Evolutionary conservation across 805 yeast genomes (phyloP).

Genomic region (Saturnispora besseyi): DNA sequence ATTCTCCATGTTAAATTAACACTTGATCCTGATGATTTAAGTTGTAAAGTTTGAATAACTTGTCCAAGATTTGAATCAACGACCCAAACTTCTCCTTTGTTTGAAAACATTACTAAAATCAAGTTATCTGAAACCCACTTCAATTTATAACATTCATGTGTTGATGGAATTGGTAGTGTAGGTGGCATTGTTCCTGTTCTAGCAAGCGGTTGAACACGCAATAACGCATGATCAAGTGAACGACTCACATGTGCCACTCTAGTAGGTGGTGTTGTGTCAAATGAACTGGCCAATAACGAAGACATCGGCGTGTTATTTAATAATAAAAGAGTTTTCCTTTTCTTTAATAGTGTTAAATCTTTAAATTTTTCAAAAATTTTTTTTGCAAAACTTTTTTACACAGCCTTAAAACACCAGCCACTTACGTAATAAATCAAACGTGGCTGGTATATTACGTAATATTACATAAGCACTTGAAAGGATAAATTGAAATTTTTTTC

Average conservation of each 20-base stretch:
- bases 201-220: conserved; percentile 8
- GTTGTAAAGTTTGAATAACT: neutral
- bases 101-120: neutral
- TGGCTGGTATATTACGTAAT: neutral
- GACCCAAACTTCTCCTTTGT: conserved; percentile 3
- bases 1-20: neutral
- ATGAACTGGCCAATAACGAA: conserved; percentile 2
- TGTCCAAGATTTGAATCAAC: conserved; percentile 4
- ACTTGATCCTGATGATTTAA: neutral
- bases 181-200: neutral
- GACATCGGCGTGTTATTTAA: neutral
- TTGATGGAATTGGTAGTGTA: neutral
- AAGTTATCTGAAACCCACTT: conserved; percentile 3
- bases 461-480: neutral
- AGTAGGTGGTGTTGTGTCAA: conserved; percentile 1
- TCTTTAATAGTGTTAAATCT: too few species aligned
- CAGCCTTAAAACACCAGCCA: neutral
- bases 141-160: neutral
- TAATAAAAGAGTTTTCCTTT: neutral
- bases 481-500: neutral
- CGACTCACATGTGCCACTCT: conserved; percentile 9
- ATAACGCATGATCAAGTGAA: conserved; percentile 7
- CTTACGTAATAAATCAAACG: neutral
- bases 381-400: neutral
- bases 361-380: neutral